Conservation (phyloP, 2,329 filamentous ascomycete species). For the Westerdykella aurantiaca region DNA sequence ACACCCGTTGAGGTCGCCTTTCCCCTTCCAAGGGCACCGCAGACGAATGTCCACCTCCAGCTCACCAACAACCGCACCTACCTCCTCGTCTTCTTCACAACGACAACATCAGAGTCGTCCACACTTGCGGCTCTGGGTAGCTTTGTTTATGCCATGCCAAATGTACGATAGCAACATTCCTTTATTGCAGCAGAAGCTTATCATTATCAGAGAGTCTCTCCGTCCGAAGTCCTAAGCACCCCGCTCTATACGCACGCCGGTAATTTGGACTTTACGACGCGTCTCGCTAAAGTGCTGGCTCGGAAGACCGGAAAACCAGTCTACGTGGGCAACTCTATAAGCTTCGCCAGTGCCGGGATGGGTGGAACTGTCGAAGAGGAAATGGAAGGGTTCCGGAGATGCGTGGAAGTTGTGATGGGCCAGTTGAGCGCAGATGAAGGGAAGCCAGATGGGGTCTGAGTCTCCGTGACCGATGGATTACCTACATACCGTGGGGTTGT, state of each 20-base stretch:
- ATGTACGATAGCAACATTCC: constrained; percentile 52
- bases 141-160: constrained; percentile 88
- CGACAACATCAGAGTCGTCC: constrained; percentile 40
- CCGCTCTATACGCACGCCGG: constrained; percentile 69
- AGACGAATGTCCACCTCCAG: constrained; percentile 55
- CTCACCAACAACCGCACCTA: constrained; percentile 50
- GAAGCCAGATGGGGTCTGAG: background rate
- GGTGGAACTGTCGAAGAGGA: constrained; percentile 87
- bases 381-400: constrained; percentile 75
- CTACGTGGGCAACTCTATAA: constrained; percentile 89
- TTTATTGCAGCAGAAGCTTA: constrained; percentile 43
- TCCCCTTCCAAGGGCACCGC: constrained; percentile 51
- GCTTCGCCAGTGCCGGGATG: constrained; percentile 64
- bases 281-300: constrained; percentile 78
- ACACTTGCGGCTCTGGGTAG: constrained; percentile 59
- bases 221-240: constrained; percentile 64
- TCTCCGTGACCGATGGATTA: too few species aligned
- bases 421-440: constrained; percentile 38
- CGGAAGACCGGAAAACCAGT: constrained; percentile 65
- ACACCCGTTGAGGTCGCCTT: constrained; percentile 53
- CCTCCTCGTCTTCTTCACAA: constrained; percentile 53
- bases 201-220: constrained; percentile 33
- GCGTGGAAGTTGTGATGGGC: constrained; percentile 63
- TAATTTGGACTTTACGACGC: constrained; percentile 79
- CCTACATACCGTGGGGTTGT: too few species aligned